Evolutionary conservation across 1,139 yeast genomes (phyloP), one percentile per base, ranked within the genome.

Genomic region (Sugiyamaella pinicola): DNA sequence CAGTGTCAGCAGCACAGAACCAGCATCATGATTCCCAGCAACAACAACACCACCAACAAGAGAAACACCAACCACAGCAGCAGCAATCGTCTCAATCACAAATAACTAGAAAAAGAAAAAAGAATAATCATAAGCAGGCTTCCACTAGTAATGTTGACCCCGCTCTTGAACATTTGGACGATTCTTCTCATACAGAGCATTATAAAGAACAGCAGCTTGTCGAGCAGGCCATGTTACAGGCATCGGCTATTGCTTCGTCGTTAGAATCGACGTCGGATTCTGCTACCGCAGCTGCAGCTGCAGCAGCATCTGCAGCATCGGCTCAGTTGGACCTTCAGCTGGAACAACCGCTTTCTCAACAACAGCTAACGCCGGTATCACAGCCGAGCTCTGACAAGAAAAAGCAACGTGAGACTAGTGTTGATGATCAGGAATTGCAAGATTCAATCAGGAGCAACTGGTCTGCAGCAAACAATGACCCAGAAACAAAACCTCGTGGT

Each of bases 401-500:
- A 22, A 12, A 35, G 3, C 43, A 9, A 26, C 19, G 19, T 15
- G 10, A 7, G 3, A 15, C 26, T 9, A 29, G 12, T 15, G 19
- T 21, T 13, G 22, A 24, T 4, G 48, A 44, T n/a, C 48, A 33
- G 7, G 40, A 44, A 17, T 17, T 44, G 31, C 33, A 47, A 54
- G 35, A 49, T 56, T 22, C 53, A 5, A 17, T 35, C 58, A 8
- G 26, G 10, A 41, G 46, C 22, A 42, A 46, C 31, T 33, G 47
- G 41, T 19, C 42, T 12, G 61, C 68, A 66, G 55, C 60, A 4
- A 65, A 65, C 9, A 65, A 63, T 42, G 68, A n/a, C 67, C 63
- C 53, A 57, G 53, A 15, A 2, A 17, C 17, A 2, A 43, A 31
- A 12, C 2, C 24, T 13, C 29, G 40, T 21, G 79, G 79, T 2